Evolutionary conservation across 768 basidiomycete species (phyloP).

Genomic region (Trametes sanguinea): DNA sequence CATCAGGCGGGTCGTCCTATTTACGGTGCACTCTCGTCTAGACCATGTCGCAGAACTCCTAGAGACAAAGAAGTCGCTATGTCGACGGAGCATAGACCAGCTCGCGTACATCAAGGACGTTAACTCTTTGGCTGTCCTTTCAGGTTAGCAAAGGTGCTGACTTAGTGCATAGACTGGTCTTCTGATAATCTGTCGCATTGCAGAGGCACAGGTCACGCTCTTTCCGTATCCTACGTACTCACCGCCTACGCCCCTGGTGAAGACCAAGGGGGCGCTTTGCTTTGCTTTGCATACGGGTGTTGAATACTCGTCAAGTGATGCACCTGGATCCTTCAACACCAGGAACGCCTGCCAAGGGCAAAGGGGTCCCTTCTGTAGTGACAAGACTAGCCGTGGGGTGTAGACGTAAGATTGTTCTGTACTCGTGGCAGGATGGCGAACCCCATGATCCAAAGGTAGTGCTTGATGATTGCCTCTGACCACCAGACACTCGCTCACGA

Average conservation of each 20-base stretch:
- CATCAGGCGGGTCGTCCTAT: constrained; percentile 1
- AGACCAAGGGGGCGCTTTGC: constrained; percentile 80
- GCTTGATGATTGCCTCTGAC: constrained; percentile 17
- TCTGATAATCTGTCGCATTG: neutral
- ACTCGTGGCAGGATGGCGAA: constrained; percentile 86
- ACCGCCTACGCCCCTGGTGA: constrained; percentile 69
- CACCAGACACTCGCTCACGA: constrained; percentile 1
- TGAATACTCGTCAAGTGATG: constrained; percentile 41
- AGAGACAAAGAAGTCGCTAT: constrained; percentile 67
- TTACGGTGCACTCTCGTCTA: constrained; percentile 22
- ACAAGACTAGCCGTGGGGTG: constrained; percentile 86
- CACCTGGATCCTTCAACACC: constrained; percentile 21
- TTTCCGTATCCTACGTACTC: constrained; percentile 74
- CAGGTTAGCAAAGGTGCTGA: constrained; percentile 54
- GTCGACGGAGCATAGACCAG: constrained; percentile 80
- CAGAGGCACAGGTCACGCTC: constrained; percentile 75
- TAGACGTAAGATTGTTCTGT: constrained; percentile 78
- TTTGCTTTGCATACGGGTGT: constrained; percentile 75
- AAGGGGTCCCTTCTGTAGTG: constrained; percentile 63
- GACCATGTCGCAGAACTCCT: constrained; percentile 44
- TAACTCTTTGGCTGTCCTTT: constrained; percentile 82
- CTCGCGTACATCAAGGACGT: constrained; percentile 82
- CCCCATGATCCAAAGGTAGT: constrained; percentile 67
- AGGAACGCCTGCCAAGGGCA: constrained; percentile 31
- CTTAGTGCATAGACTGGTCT: neutral